Base-by-base conservation (phyloP, 441 rosid species). In the Euphorbia schlechtendalii region DNA sequence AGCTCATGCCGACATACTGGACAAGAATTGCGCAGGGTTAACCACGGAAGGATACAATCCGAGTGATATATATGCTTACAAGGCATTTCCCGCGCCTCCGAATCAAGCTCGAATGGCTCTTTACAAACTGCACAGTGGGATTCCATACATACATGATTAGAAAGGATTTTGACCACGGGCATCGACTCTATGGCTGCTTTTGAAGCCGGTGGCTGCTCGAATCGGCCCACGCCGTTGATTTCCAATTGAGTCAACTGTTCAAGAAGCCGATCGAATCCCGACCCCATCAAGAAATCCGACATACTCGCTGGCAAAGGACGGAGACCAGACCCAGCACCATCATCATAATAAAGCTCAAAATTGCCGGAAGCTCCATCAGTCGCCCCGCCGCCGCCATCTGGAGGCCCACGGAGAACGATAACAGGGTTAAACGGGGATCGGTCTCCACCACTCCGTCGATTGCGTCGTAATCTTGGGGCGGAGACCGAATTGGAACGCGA, bases 41-140 rank as follows among this genome's bases (percentile, higher is more conserved):
- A 78, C 93, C 93, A 87, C 0, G 93, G 90, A 1, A 85, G 73
- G 24, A 87, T 87, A 56, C 93, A 87, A 55, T 85, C 88, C 0
- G 82, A 64, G 30, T 87, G 90, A 56, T 81, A 87, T 3, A 87
- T 79, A 63, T 85, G 93, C 64, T 85, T 82, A 69, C 93, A 87
- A 7, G 90, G 88, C 90, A 87, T 83, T 67, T 87, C 87, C 0
- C 86, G 75, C 20, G 84, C 83, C 59, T 82, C 89, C 7, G 72
- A 41, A 2, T 81, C 75, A 0, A 78, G 58, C 69, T 83, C 89
- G 71, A 87, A 87, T 0, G 67, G 64, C 59, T 87, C 94, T 68
- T 77, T 85, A 49, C 90, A 87, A 36, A 87, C 89, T 3, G 94
- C 90, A 32, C 94, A 87, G 46, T 83, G 83, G 22, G 78, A 76